These are phyloP conservation scores for Volvariella surrecta DNA, from an alignment of 1,284 basidiomycete genomes.

Conservation along the genomic window DNA sequence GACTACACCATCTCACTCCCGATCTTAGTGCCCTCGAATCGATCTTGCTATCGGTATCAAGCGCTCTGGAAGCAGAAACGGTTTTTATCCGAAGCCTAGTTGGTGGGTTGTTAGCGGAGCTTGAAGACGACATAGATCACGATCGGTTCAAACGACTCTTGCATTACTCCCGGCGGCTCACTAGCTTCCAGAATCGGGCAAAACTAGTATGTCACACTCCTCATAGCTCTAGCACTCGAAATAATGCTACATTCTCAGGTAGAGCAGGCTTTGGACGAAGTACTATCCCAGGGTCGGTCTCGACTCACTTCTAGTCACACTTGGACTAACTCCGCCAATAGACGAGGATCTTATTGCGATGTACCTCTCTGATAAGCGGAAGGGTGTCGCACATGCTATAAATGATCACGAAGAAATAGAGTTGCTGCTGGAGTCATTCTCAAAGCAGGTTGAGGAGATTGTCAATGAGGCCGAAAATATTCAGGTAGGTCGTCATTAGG, in stretches of 20 bases:
- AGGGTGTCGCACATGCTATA: conserved; percentile 41
- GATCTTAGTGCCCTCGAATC: conserved; percentile 77
- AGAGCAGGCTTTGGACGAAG: conserved; percentile 84
- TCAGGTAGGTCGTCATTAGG: conserved; percentile 38
- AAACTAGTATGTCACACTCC: conserved; percentile 45
- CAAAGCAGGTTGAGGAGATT: conserved; percentile 94
- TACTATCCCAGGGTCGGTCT: conserved; percentile 72
- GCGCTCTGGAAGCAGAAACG: conserved; percentile 90
- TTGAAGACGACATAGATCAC: conserved; percentile 90
- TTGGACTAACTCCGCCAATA: conserved; percentile 20
- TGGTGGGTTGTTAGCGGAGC: conserved; percentile 79
- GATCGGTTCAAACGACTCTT: conserved; percentile 87
- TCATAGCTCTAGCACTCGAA: not conserved
- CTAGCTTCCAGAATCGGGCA: conserved; percentile 84
- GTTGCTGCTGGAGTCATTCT: conserved; percentile 86
- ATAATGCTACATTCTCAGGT: conserved; percentile 42
- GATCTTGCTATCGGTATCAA: conserved; percentile 80
- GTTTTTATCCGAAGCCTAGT: conserved; percentile 84
- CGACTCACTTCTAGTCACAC: not conserved
- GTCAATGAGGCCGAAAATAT: conserved; percentile 88
- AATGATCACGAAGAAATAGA: conserved; percentile 93
- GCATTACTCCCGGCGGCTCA: conserved; percentile 82
- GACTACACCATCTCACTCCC: conserved; percentile 5
- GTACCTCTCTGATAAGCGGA: conserved; percentile 82
- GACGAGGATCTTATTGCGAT: conserved; percentile 91